phyloP scores from a whole-genome alignment of 371 early-diverging fungal species.

The Umbelopsis sp. region DNA sequence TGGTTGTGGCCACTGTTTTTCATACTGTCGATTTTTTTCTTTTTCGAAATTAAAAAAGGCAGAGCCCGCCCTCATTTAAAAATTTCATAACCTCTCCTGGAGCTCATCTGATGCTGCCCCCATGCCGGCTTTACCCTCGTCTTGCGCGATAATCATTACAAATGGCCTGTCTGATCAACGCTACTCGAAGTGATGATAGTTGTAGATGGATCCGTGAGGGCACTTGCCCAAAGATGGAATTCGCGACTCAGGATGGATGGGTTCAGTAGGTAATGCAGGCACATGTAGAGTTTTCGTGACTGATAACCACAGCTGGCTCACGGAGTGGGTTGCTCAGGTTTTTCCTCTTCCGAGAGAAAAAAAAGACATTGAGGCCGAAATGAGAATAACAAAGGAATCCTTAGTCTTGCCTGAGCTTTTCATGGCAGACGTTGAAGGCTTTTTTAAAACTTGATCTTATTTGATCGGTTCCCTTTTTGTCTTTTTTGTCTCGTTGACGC shows the following conservation, averaged over 20 bases:
- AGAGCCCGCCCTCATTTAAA: too few relatives aligned
- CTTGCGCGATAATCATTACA: neutral
- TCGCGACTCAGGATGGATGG: neutral
- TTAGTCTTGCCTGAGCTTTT: neutral
- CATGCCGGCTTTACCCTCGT: neutral
- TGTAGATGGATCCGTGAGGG: constrained; percentile 8
- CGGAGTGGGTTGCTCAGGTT: neutral
- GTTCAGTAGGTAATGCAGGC: neutral
- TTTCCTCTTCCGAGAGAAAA: neutral
- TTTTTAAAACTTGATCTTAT: constrained; percentile 32
- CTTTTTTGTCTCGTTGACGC: neutral
- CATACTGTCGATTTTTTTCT: too few relatives aligned
- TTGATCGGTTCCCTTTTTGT: constrained; percentile 22
- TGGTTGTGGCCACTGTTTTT: too few relatives aligned
- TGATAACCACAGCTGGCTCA: neutral
- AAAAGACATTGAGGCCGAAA: constrained; percentile 5
- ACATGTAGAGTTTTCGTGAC: neutral
- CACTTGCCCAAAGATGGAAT: neutral
- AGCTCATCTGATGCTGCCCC: neutral
- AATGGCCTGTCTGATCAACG: constrained; percentile 15
- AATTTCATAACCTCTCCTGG: neutral
- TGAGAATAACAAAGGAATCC: constrained; percentile 17
- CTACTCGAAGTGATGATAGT: constrained; percentile 8
- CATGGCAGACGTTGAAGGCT: constrained; percentile 5
- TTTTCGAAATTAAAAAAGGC: too few relatives aligned